These are phyloP conservation scores for Fusarium protoensiforme DNA, from an alignment of 2,329 filamentous ascomycete genomes.

Conservation along the genomic window DNA sequence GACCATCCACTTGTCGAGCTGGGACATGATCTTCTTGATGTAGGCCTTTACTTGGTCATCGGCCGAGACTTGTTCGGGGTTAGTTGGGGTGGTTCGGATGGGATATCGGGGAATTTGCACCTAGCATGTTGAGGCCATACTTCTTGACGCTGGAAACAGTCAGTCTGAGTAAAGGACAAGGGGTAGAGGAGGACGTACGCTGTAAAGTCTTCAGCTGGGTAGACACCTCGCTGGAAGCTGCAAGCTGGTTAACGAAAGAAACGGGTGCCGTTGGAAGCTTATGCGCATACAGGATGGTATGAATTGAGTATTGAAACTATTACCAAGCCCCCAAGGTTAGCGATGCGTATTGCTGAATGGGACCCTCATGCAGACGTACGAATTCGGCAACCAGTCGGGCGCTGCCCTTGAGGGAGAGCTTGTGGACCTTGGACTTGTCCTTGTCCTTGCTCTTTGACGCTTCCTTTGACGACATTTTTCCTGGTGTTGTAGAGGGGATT, in stretches of 20 bases:
- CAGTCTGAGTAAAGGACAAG: neutral
- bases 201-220: constrained; percentile 96
- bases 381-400: constrained; percentile 95
- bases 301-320: constrained; percentile 96
- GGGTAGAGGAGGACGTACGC: constrained; percentile 67
- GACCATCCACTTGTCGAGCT: constrained; percentile 98
- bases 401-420: constrained; percentile 86
- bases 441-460: constrained; percentile 55
- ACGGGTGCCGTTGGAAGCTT: neutral
- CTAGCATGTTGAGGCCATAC: constrained; percentile 98
- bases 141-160: constrained; percentile 78
- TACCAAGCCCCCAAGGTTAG: constrained; percentile 20
- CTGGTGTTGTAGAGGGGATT: neutral
- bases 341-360: neutral
- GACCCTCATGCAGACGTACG: constrained; percentile 67
- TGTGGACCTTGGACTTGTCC: constrained; percentile 91
- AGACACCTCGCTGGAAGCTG: constrained; percentile 86
- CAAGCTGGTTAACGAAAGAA: constrained; percentile 1
- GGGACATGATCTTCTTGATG: constrained; percentile 99
- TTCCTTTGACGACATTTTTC: constrained; percentile 48
- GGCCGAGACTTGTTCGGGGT: constrained; percentile 73
- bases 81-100: neutral
- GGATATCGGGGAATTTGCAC: constrained; percentile 53
- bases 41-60: constrained; percentile 99
- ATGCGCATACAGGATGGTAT: constrained; percentile 82